Percentiles rank a stretch among this genome's conserved stretches.
Evolutionary conservation across 768 basidiomycete genomes (phyloP).

Genomic region (Boletellus sp.): DNA sequence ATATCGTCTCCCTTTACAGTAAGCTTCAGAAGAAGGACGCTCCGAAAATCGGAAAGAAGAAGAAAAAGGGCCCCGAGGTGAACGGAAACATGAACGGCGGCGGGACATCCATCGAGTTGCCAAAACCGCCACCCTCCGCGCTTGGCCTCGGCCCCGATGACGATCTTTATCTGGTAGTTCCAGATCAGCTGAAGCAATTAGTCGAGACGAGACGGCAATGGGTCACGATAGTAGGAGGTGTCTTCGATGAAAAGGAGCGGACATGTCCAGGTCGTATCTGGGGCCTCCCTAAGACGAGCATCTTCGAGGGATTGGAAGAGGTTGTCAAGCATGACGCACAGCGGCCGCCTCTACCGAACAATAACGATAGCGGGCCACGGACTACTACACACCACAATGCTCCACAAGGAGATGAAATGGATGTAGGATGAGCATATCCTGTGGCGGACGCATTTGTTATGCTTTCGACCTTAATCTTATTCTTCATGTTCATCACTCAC

Average conservation of each 20-base stretch:
- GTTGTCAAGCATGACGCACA: conserved; percentile 44
- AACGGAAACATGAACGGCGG: conserved; percentile 32
- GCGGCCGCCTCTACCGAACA: conserved; percentile 19
- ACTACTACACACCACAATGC: conserved; percentile 39
- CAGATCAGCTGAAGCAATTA: conserved; percentile 65
- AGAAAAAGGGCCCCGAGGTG: conserved; percentile 55
- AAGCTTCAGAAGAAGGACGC: conserved; percentile 82
- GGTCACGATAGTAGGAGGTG: conserved; percentile 69
- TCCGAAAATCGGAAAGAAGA: conserved; percentile 68
- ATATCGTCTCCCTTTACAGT: conserved; percentile 67
- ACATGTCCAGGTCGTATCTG: conserved; percentile 65
- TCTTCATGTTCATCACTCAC: conserved; percentile 26
- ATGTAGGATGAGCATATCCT: conserved; percentile 47
- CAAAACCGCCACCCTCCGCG: conserved; percentile 67
- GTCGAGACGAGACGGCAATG: conserved; percentile 76
- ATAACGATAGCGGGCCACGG: conserved; percentile 24
- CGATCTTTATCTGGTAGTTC: conserved; percentile 56
- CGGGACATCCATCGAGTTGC: conserved; percentile 31
- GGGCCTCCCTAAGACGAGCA: conserved; percentile 71
- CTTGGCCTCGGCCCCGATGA: conserved; percentile 68
- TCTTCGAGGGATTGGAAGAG: conserved; percentile 74
- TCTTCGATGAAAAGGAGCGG: conserved; percentile 73
- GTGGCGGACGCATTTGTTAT: conserved; percentile 6
- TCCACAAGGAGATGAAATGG: conserved; percentile 60
- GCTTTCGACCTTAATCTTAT: conserved; percentile 21